phyloP scores from a whole-genome alignment of 163 green algal genomes.

The Smithsoniella earleae region DNA sequence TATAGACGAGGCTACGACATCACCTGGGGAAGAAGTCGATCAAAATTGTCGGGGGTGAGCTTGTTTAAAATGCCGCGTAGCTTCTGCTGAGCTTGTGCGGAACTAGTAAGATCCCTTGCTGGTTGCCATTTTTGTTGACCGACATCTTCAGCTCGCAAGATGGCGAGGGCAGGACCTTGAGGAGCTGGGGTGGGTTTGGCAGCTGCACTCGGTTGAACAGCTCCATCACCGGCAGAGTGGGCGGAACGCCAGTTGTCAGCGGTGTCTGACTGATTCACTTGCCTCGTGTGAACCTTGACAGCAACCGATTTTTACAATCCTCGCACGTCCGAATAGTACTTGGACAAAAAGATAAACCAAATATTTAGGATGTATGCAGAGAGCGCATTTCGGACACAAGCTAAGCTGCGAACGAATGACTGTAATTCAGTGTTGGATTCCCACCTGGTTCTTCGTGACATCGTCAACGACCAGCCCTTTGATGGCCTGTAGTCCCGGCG shows the following conservation, averaged over 20 bases:
- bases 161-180: not conserved
- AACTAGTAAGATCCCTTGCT: not conserved
- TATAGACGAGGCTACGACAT: too few relatives aligned
- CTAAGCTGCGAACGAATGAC: too few relatives aligned
- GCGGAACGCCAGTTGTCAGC: slow-evolving; percentile 21
- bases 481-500: not conserved
- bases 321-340: too few relatives aligned
- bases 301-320: too few relatives aligned
- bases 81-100: slow-evolving; percentile 55
- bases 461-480: slow-evolving; percentile 20
- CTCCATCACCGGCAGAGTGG: not conserved
- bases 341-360: too few relatives aligned
- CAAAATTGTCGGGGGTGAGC: slow-evolving; percentile 99
- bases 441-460: slow-evolving; percentile 7
- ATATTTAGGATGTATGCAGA: too few relatives aligned
- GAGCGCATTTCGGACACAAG: too few relatives aligned
- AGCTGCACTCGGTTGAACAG: not conserved
- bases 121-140: slow-evolving; percentile 11
- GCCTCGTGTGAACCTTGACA: not conserved
- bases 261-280: not conserved
- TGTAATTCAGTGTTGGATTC: not conserved
- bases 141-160: slow-evolving; percentile 18
- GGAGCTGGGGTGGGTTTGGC: not conserved
- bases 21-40: slow-evolving; percentile 86
- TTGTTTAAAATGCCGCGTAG: slow-evolving; percentile 99